Conservation (phyloP, 2,329 filamentous ascomycete species). For the Fusarium poae region DNA sequence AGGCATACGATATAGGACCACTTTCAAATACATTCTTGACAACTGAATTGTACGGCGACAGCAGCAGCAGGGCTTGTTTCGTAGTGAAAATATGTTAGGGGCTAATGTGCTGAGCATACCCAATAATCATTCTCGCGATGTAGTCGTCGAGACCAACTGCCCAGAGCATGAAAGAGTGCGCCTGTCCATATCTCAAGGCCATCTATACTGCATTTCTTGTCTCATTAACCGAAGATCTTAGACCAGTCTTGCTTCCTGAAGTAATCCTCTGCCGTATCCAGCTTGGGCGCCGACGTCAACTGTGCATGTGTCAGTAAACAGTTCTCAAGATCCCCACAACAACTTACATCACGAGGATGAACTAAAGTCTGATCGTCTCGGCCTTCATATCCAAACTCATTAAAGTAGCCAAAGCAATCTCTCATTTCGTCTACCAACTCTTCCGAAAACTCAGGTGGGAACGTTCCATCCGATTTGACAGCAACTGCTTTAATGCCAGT, state of each 20-base stretch:
- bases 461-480: neutral
- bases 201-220: neutral
- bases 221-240: conserved; percentile 15
- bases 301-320: conserved; percentile 1
- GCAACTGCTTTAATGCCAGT: conserved; percentile 23
- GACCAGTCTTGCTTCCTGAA: conserved; percentile 36
- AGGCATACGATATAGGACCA: neutral
- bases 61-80: no score
- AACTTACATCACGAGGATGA: conserved; percentile 30
- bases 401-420: conserved; percentile 29
- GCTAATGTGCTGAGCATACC: no score
- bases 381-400: conserved; percentile 36
- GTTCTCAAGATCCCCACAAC: rapidly evolving
- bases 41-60: neutral
- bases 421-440: conserved; percentile 20
- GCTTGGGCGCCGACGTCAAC: conserved; percentile 11
- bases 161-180: neutral
- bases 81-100: no score
- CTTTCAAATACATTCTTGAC: neutral
- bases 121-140: neutral
- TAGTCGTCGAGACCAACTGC: neutral
- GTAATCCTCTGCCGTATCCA: conserved; percentile 19
- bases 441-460: neutral
- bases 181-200: no score
- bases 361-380: conserved; percentile 29